Evolutionary conservation across 805 yeast species (phyloP).

Genomic region (Peterozyma xylosa): DNA sequence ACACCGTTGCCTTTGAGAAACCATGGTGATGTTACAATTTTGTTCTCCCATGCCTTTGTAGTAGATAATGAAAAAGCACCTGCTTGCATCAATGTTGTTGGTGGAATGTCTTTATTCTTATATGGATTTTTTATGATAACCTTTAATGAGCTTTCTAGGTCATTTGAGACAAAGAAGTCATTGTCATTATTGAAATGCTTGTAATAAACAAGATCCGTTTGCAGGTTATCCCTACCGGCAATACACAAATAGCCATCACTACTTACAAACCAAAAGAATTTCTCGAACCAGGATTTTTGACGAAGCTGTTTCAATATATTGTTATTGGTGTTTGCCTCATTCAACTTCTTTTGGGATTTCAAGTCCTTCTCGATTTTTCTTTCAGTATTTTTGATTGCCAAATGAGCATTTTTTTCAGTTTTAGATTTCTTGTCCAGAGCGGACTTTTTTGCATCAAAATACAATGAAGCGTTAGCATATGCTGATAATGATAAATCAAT

Average conservation of each 20-base stretch:
- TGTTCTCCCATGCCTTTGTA: slow-evolving; percentile 86
- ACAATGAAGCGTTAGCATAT: slow-evolving; percentile 80
- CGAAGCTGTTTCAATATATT: slow-evolving; percentile 53
- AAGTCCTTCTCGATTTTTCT: slow-evolving; percentile 68
- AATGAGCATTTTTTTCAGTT: slow-evolving; percentile 67
- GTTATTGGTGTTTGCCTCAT: slow-evolving; percentile 33
- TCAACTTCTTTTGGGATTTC: slow-evolving; percentile 51
- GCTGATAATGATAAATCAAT: slow-evolving; percentile 71
- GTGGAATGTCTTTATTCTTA: slow-evolving; percentile 67
- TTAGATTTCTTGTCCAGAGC: slow-evolving; percentile 75
- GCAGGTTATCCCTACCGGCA: slow-evolving; percentile 78
- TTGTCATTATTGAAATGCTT: slow-evolving; percentile 62
- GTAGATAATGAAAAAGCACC: slow-evolving; percentile 78
- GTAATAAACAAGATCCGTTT: slow-evolving; percentile 72
- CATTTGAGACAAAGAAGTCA: slow-evolving; percentile 70
- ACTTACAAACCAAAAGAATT: slow-evolving; percentile 90
- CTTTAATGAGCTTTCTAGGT: slow-evolving; percentile 63
- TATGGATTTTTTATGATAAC: slow-evolving; percentile 79
- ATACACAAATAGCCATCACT: slow-evolving; percentile 82
- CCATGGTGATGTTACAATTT: slow-evolving; percentile 79
- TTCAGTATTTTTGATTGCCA: slow-evolving; percentile 81
- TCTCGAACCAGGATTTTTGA: slow-evolving; percentile 85
- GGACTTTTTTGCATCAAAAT: slow-evolving; percentile 67
- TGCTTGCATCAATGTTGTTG: slow-evolving; percentile 83
- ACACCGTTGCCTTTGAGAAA: slow-evolving; percentile 65